A percentile compares a stretch with the other conserved stretches of the same genome.
Evolutionary conservation across 2,329 filamentous ascomycete genomes (phyloP).

Genomic region (Chrysosporium keratinophilum): DNA sequence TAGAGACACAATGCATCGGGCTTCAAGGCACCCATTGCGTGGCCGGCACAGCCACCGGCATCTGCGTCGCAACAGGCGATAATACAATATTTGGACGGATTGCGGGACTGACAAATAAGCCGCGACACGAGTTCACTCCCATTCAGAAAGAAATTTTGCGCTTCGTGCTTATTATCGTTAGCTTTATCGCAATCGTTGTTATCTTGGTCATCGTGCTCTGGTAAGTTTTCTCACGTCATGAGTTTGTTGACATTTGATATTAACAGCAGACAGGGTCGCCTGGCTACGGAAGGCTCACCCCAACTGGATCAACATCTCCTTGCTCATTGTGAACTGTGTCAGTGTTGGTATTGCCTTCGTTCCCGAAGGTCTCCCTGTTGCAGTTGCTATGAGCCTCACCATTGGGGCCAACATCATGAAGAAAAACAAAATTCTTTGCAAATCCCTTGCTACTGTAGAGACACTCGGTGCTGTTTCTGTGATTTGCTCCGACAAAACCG

Average conservation of each 20-base stretch:
- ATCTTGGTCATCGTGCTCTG: slow-evolving; percentile 47
- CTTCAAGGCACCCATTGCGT: slow-evolving; percentile 72
- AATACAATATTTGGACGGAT: slow-evolving; percentile 66
- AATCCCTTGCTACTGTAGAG: slow-evolving; percentile 68
- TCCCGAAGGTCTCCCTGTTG: slow-evolving; percentile 62
- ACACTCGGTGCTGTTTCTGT: slow-evolving; percentile 63
- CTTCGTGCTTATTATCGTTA: slow-evolving; percentile 60
- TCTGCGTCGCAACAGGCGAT: slow-evolving; percentile 64
- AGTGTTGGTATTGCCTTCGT: slow-evolving; percentile 65
- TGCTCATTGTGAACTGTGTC: slow-evolving; percentile 63
- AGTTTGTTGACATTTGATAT: neutral
- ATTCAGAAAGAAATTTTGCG: slow-evolving; percentile 62
- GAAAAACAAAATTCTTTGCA: slow-evolving; percentile 67
- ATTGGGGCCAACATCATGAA: slow-evolving; percentile 69
- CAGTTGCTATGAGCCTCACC: slow-evolving; percentile 59
- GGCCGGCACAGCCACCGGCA: slow-evolving; percentile 53
- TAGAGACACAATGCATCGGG: slow-evolving; percentile 66
- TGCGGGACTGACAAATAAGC: slow-evolving; percentile 59
- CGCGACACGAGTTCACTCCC: slow-evolving; percentile 56
- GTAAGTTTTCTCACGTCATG: slow-evolving; percentile 27
- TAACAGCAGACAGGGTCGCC: slow-evolving; percentile 43
- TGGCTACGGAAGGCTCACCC: slow-evolving; percentile 60
- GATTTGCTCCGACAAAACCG: slow-evolving; percentile 69
- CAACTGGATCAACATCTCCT: slow-evolving; percentile 60
- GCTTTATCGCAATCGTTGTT: slow-evolving; percentile 57